Percentiles rank a stretch among this genome's conserved stretches.
These are phyloP conservation scores for Tolypocladium ophioglossoides DNA, from an alignment of 2,329 filamentous ascomycete genomes.

Conservation along the genomic window DNA sequence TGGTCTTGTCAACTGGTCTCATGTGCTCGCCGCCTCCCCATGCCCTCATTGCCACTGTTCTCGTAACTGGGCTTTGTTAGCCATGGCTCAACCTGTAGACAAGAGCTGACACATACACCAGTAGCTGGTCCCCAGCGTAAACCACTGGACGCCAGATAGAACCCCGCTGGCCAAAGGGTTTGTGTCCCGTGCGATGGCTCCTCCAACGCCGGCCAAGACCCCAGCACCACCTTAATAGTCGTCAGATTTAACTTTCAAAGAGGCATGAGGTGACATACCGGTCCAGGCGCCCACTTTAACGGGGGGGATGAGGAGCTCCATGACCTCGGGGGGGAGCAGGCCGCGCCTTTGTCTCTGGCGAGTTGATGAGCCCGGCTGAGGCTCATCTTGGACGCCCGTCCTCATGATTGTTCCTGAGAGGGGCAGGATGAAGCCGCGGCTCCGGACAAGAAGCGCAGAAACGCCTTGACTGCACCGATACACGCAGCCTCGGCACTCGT, in stretches of 20 bases:
- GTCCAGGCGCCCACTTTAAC: slow-evolving; percentile 48
- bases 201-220: slow-evolving; percentile 53
- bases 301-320: slow-evolving; percentile 37
- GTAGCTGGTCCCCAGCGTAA: slow-evolving; percentile 64
- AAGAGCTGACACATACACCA: slow-evolving; percentile 45
- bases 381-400: slow-evolving; percentile 3
- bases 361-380: slow-evolving; percentile 8
- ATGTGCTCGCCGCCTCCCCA: slow-evolving; percentile 41
- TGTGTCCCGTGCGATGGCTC: slow-evolving; percentile 59
- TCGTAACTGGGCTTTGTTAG: slow-evolving; percentile 30
- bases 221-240: slow-evolving; percentile 44
- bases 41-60: slow-evolving; percentile 33
- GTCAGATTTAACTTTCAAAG: slow-evolving; percentile 6
- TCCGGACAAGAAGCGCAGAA: too few species aligned
- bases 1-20: slow-evolving; percentile 48
- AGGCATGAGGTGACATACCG: slow-evolving; percentile 28
- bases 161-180: slow-evolving; percentile 61
- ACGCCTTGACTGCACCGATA: neutral
- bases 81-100: neutral
- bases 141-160: slow-evolving; percentile 70
- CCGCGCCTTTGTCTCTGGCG: slow-evolving; percentile 19
- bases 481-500: neutral
- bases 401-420: slow-evolving; percentile 6
- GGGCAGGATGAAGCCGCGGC: too few species aligned
- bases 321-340: slow-evolving; percentile 30